These are phyloP conservation scores for Fistulifera pelliculosa DNA, from an alignment of 108 stramenopile species.

Conservation along the genomic window DNA sequence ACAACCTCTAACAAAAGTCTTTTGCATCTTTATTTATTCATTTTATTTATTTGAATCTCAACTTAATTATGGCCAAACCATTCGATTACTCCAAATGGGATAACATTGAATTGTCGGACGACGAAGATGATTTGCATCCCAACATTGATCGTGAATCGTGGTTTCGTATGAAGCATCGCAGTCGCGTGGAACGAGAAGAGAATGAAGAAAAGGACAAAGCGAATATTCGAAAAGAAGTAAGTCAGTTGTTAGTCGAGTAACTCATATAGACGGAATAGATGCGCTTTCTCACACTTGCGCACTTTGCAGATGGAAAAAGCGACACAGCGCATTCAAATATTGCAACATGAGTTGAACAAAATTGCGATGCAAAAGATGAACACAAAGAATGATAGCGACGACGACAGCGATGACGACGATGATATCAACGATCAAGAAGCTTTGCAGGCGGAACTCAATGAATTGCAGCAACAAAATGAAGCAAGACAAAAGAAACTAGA, in stretches of 20 bases:
- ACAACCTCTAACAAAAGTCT: too few relatives aligned
- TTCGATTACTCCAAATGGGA: constrained; percentile 99
- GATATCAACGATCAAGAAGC: constrained; percentile 83
- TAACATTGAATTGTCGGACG: constrained; percentile 94
- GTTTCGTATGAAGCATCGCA: constrained; percentile 93
- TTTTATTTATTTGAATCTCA: too few relatives aligned
- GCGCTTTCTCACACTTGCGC: too few relatives aligned
- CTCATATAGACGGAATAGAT: too few relatives aligned
- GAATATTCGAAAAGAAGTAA: constrained; percentile 64
- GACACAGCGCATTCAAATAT: constrained; percentile 75
- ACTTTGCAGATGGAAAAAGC: constrained; percentile 59
- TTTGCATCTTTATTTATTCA: too few relatives aligned
- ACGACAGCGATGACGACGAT: constrained; percentile 64
- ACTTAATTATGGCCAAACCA: constrained; percentile 62
- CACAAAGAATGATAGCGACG: constrained; percentile 22
- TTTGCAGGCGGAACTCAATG: constrained; percentile 64
- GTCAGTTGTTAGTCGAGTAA: constrained; percentile 18
- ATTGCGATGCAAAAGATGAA: constrained; percentile 21
- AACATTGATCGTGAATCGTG: constrained; percentile 98
- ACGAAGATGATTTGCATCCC: constrained; percentile 98
- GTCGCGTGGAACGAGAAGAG: constrained; percentile 90
- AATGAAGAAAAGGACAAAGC: constrained; percentile 82
- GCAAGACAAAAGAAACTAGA: constrained; percentile 67
- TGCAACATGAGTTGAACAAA: constrained; percentile 48
- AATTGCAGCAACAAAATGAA: constrained; percentile 50